These are phyloP conservation scores for Solanum clarkiae DNA, from an alignment of 257 asterid species.

Conservation along the genomic window DNA sequence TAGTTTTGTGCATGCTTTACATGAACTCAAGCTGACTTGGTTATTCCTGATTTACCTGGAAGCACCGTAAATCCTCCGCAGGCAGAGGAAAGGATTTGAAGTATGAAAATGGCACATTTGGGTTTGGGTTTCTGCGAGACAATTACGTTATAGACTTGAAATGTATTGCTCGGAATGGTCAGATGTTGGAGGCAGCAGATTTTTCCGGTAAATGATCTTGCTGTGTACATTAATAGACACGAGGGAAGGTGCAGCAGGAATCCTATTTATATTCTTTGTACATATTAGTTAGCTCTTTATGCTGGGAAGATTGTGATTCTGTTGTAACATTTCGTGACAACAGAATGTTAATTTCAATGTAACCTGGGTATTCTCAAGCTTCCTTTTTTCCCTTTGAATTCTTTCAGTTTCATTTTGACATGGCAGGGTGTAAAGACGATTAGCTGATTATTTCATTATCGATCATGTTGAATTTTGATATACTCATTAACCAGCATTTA, in stretches of 20 bases:
- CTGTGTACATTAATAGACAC: neutral
- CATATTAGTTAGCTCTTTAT: neutral
- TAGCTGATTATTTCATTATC: neutral
- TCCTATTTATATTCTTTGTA: neutral
- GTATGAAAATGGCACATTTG: conserved; percentile 58
- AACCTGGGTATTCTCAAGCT: neutral
- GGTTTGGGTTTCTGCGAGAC: conserved; percentile 74
- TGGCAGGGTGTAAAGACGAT: neutral
- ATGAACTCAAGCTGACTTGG: conserved; percentile 77
- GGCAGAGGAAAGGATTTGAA: conserved; percentile 72
- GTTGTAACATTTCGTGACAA: neutral
- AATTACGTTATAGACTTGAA: conserved; percentile 47
- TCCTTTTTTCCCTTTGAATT: neutral
- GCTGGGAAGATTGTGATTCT: neutral
- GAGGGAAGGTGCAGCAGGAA: neutral
- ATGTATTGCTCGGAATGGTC: conserved; percentile 45
- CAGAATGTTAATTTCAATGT: neutral
- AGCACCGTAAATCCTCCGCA: conserved; percentile 28
- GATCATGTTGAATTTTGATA: neutral
- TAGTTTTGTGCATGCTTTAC: conserved; percentile 45
- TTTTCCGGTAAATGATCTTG: conserved; percentile 11
- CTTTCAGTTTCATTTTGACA: neutral
- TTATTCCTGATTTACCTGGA: conserved; percentile 49
- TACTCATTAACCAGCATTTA: neutral
- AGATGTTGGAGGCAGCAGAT: conserved; percentile 34